Base-by-base conservation (phyloP, 352 stramenopile genomes). In the Blastocystis sp. region DNA sequence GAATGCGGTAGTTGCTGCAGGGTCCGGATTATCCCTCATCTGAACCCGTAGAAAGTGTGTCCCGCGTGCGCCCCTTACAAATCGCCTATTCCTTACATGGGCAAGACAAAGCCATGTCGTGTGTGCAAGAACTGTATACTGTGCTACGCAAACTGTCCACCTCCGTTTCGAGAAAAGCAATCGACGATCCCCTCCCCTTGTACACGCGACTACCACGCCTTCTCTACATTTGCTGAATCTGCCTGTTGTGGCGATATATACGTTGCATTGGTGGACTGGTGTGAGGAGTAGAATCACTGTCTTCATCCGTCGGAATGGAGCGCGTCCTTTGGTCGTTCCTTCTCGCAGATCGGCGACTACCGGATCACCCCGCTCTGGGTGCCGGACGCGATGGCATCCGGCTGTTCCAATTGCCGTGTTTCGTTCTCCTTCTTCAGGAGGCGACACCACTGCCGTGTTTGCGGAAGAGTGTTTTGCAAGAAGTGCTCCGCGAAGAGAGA, bases 361-460 rank as follows among this genome's bases (percentile, higher is more conserved):
- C 74, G 41, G 12, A 66, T 85, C 3, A 70, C 74, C 19, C 51
- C 74, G 6, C 61, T 85, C n/a, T 85, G 74, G 74, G 74, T 85
- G 19, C 74, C 74, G 24, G 74, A 85, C 70, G 26, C 55, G 60
- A 67, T 85, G 61, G 51, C 61, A 13, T 37, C 31, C 13, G 16
- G 10, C 24, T 85, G 74, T 29, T 67, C 33, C 10, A 16, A 85
- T 39, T 85, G 74, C 19, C 24, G 50, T 45, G 24, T 29, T 1
- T 59, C 74, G 26, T 85, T 85, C 19, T 70, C 74, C 12, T 39
- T 66, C 21, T 85, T 85, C 37, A 37, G 55, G 19, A 50, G 74
- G 26, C 29, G 55, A 10, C 74, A 85, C 45, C 74, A 85, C n/a
- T 85, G 74, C 45, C 74, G 74, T 55, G 31, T 85, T n/a, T 85